These are phyloP conservation scores for Paxillus ammoniavirescens DNA, from an alignment of 768 basidiomycete species.

Conservation along the genomic window DNA sequence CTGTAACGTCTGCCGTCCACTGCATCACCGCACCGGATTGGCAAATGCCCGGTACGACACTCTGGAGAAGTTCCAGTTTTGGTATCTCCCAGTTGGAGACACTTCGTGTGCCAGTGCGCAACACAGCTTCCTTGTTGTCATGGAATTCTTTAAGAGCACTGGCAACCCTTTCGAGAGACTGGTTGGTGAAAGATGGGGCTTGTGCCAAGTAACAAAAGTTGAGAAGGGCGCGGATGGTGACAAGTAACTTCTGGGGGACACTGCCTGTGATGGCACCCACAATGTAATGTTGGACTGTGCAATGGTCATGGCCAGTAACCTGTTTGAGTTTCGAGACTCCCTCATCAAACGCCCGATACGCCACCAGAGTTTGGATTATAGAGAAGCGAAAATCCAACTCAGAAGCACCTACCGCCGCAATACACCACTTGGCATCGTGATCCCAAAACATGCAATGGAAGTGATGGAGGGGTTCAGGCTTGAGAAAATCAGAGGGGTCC, in stretches of 20 bases:
- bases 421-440: slow-evolving; percentile 39
- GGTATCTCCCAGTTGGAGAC: slow-evolving; percentile 3
- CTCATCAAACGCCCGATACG: slow-evolving; percentile 36
- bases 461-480: slow-evolving; percentile 38
- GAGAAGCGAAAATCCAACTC: slow-evolving; percentile 39
- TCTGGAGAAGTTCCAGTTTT: slow-evolving; percentile 8
- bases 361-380: slow-evolving; percentile 34
- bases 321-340: slow-evolving; percentile 43
- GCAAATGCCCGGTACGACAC: background rate
- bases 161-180: slow-evolving; percentile 14
- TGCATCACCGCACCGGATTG: background rate
- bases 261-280: slow-evolving; percentile 35
- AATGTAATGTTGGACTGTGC: slow-evolving; percentile 35
- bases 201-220: slow-evolving; percentile 40
- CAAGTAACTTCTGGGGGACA: slow-evolving; percentile 28
- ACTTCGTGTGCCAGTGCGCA: slow-evolving; percentile 23
- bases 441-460: slow-evolving; percentile 41
- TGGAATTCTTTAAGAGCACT: slow-evolving; percentile 32
- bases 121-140: slow-evolving; percentile 31
- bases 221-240: slow-evolving; percentile 32
- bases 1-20: slow-evolving; percentile 5
- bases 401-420: slow-evolving; percentile 23
- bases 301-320: slow-evolving; percentile 38
- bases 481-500: slow-evolving; percentile 34
- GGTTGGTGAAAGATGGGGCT: slow-evolving; percentile 25